Evolutionary conservation across 2,329 filamentous ascomycete genomes (phyloP).

Genomic region (Cercospora sp.): DNA sequence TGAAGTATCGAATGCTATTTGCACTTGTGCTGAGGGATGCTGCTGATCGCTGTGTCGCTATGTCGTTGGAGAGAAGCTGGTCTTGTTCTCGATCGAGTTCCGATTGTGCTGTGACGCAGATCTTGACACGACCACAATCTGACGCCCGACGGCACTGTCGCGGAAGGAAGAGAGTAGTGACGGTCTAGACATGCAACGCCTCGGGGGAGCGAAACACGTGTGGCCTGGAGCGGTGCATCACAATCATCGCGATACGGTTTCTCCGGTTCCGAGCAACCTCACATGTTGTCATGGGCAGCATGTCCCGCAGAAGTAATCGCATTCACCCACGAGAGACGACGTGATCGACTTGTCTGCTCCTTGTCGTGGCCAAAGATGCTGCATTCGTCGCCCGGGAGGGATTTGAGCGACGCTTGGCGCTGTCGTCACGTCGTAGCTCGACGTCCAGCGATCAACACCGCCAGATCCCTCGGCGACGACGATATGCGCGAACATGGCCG

Average conservation of each 20-base stretch:
- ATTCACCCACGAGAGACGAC: background rate
- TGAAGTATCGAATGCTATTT: background rate
- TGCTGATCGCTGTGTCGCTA: background rate
- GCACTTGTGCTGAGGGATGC: background rate
- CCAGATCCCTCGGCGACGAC: background rate
- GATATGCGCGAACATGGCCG: constrained; percentile 20
- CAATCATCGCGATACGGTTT: background rate
- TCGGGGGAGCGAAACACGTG: background rate
- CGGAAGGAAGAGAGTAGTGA: background rate
- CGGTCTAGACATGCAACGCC: background rate
- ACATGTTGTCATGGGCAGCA: background rate
- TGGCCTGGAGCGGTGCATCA: background rate
- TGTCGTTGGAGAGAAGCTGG: background rate
- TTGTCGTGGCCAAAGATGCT: background rate
- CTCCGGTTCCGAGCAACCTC: background rate
- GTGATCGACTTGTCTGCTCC: background rate
- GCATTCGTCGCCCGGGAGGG: background rate
- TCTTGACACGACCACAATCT: too few species aligned
- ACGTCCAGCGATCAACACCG: constrained; percentile 1
- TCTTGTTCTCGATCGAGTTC: background rate
- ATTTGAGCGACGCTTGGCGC: constrained; percentile 4
- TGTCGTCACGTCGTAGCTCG: constrained; percentile 1
- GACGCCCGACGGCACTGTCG: too few species aligned
- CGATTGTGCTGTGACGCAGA: background rate
- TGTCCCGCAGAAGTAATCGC: background rate